Conservation (phyloP, 768 basidiomycete genomes). For the Leccinum obscurum region DNA sequence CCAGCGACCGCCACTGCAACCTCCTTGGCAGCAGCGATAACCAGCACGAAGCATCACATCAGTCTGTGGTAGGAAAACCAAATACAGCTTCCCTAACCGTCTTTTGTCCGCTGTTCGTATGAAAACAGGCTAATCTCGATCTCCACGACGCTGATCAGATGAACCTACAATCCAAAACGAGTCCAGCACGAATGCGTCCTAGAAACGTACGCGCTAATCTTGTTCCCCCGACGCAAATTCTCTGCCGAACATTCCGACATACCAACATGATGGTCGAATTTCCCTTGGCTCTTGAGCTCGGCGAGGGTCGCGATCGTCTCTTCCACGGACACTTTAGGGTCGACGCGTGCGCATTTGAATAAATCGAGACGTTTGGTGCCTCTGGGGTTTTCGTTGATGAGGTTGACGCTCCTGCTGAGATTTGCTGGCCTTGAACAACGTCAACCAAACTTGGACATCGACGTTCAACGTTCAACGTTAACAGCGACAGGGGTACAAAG, state of each 20-base stretch:
- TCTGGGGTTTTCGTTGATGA: too few species aligned
- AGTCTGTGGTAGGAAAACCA: neutral
- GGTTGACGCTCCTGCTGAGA: too few species aligned
- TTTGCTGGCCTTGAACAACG: too few species aligned
- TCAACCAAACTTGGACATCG: too few species aligned
- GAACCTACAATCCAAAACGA: neutral
- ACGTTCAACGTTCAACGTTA: too few species aligned
- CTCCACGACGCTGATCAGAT: too few species aligned
- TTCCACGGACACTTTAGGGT: too few species aligned
- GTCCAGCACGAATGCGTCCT: neutral
- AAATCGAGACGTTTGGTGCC: too few species aligned
- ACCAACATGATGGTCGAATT: slow-evolving; percentile 44
- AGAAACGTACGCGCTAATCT: slow-evolving; percentile 8
- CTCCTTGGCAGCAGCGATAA: too few species aligned
- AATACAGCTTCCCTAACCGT: slow-evolving; percentile 25
- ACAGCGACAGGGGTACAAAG: too few species aligned
- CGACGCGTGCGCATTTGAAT: too few species aligned
- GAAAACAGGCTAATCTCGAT: slow-evolving; percentile 51
- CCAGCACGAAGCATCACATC: neutral
- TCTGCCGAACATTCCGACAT: slow-evolving; percentile 49
- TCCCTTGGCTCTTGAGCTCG: slow-evolving; percentile 29
- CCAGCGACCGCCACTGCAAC: too few species aligned
- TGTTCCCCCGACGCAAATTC: slow-evolving; percentile 44
- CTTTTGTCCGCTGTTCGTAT: slow-evolving; percentile 51
- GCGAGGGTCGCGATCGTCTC: slow-evolving; percentile 39